These are phyloP conservation scores for Entophlyctis luteolus DNA, from an alignment of 192 early-diverging fungal genomes.

Conservation along the genomic window DNA sequence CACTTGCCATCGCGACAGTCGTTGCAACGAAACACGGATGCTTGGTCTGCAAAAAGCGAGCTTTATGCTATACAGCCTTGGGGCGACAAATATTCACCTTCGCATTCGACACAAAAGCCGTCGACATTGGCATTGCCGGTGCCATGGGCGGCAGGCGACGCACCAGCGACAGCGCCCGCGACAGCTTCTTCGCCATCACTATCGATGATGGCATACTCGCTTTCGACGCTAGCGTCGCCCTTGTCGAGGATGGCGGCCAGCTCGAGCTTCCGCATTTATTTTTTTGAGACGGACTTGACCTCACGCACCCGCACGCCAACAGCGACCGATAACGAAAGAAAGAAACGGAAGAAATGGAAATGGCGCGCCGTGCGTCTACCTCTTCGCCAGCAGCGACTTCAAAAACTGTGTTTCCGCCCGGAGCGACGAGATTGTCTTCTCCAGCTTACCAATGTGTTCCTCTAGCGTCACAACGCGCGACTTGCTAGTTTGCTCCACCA, in stretches of 20 bases:
- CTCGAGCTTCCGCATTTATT: no score
- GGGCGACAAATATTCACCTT: conserved; percentile 23
- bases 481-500: conserved; percentile 4
- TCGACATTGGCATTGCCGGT: conserved; percentile 32
- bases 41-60: not conserved
- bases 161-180: not conserved
- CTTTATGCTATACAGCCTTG: not conserved
- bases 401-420: conserved; percentile 17
- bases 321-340: no score
- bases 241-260: conserved; percentile 14
- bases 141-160: no score
- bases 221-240: not conserved
- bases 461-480: not conserved
- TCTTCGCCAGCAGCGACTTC: conserved; percentile 1
- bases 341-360: no score
- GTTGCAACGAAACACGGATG: conserved; percentile 58
- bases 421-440: conserved; percentile 2
- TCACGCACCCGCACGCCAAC: no score
- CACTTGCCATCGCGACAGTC: conserved; percentile 64
- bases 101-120: conserved; percentile 88
- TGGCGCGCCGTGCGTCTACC: no score
- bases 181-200: not conserved
- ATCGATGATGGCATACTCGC: not conserved
- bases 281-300: no score
- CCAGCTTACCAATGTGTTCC: conserved; percentile 15